Conservation (phyloP, 352 stramenopile genomes). For the Globisporangium iwayamae region DNA sequence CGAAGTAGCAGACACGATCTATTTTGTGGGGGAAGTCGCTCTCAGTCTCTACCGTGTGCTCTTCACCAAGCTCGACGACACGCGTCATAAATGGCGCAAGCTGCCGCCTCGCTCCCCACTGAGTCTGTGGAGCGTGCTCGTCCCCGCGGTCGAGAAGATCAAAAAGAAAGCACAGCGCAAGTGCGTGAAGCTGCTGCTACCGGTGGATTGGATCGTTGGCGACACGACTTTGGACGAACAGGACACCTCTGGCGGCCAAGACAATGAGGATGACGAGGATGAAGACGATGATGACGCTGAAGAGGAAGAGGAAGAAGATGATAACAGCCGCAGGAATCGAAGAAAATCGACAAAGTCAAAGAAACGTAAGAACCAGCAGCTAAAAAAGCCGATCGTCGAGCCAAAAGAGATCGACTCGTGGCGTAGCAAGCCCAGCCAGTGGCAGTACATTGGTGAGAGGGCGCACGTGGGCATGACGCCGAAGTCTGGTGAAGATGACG, state of each 20-base stretch:
- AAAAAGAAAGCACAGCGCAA: slow-evolving; percentile 66
- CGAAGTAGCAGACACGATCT: slow-evolving; percentile 51
- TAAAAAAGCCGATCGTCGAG: slow-evolving; percentile 26
- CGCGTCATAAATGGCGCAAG: slow-evolving; percentile 4
- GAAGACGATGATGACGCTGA: slow-evolving; percentile 33
- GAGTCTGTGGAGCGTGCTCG: slow-evolving; percentile 32
- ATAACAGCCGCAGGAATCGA: neutral
- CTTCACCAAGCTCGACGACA: slow-evolving; percentile 20
- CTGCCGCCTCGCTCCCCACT: neutral
- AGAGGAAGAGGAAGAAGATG: slow-evolving; percentile 29
- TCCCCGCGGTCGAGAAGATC: slow-evolving; percentile 44
- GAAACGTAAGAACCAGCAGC: slow-evolving; percentile 19
- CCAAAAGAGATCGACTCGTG: slow-evolving; percentile 30
- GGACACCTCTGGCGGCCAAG: slow-evolving; percentile 17
- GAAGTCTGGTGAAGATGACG: slow-evolving; percentile 15
- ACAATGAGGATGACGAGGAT: slow-evolving; percentile 31
- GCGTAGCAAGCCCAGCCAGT: slow-evolving; percentile 14
- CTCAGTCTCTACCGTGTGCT: slow-evolving; percentile 54
- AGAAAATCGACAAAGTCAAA: slow-evolving; percentile 20
- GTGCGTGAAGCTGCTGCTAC: slow-evolving; percentile 48
- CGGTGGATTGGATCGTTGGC: slow-evolving; percentile 60
- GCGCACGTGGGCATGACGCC: slow-evolving; percentile 25
- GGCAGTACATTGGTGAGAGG: slow-evolving; percentile 39
- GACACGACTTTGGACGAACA: slow-evolving; percentile 47
- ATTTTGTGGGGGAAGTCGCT: slow-evolving; percentile 64